Evolutionary conservation across 2,329 filamentous ascomycete genomes (phyloP).

Genomic region (Aspergillus niger): DNA sequence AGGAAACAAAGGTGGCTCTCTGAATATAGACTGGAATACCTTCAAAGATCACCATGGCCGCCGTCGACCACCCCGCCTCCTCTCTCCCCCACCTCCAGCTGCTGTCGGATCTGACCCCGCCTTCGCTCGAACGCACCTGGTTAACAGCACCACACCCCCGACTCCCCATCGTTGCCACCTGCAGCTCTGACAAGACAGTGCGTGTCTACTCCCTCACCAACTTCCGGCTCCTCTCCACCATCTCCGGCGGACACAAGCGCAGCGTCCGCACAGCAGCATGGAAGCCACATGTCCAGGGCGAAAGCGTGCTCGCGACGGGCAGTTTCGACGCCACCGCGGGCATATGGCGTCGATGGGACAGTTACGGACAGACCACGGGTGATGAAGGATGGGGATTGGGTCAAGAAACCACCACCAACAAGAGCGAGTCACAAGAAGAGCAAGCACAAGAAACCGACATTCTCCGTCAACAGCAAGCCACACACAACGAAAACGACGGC

Average conservation of each 20-base stretch:
- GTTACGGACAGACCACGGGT: constrained; percentile 31
- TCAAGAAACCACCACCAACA: constrained; percentile 17
- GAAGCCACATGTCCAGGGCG: constrained; percentile 71
- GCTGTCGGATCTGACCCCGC: constrained; percentile 56
- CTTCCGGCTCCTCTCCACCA: constrained; percentile 74
- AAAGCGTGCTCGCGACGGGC: constrained; percentile 82
- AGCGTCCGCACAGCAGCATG: constrained; percentile 84
- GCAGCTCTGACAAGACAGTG: constrained; percentile 80
- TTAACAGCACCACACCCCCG: constrained; percentile 80
- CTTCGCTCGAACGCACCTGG: constrained; percentile 71
- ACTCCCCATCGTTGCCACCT: constrained; percentile 84
- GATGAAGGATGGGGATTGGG: constrained; percentile 6
- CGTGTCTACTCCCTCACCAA: constrained; percentile 85
- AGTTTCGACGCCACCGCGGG: constrained; percentile 93
- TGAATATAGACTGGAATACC: background rate
- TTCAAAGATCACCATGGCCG: constrained; percentile 7
- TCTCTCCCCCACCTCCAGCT: constrained; percentile 33
- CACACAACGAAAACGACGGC: constrained; percentile 41
- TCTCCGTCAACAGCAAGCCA: background rate
- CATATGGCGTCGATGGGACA: constrained; percentile 70
- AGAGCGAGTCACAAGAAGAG: background rate
- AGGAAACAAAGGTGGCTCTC: background rate
- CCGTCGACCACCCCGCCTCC: background rate
- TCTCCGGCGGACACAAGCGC: constrained; percentile 86
- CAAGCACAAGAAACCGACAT: constrained; percentile 11